Conservation (phyloP, 768 basidiomycete genomes). For the Leccinum broughii region DNA sequence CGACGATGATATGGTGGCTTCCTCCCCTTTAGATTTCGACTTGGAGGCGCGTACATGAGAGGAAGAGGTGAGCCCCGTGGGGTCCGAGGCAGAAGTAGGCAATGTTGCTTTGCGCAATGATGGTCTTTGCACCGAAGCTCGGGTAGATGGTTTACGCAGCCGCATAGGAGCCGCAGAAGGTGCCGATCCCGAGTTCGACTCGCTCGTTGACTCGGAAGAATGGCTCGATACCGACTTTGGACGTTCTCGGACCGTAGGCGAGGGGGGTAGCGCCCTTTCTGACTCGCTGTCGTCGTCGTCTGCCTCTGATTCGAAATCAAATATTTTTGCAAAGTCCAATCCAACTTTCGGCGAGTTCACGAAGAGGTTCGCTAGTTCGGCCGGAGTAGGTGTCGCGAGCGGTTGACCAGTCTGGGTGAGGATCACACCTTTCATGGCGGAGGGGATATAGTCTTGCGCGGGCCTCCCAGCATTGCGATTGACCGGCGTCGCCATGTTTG, state of each 20-base stretch:
- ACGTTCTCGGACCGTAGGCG: slow-evolving; percentile 48
- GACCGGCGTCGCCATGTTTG: slow-evolving; percentile 51
- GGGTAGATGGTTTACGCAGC: slow-evolving; percentile 57
- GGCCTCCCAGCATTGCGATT: slow-evolving; percentile 36
- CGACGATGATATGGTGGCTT: not conserved
- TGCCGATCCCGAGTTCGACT: slow-evolving; percentile 22
- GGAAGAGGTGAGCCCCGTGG: slow-evolving; percentile 32
- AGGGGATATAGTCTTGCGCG: slow-evolving; percentile 34
- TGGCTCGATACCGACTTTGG: slow-evolving; percentile 30
- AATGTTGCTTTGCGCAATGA: slow-evolving; percentile 23
- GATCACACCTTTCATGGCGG: slow-evolving; percentile 77
- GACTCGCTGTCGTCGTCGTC: slow-evolving; percentile 34
- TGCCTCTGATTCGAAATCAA: slow-evolving; percentile 52
- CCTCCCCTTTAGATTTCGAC: slow-evolving; percentile 6
- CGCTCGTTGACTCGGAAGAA: slow-evolving; percentile 30
- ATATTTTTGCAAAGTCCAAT: slow-evolving; percentile 76
- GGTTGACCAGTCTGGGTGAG: slow-evolving; percentile 77
- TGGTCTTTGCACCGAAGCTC: slow-evolving; percentile 39
- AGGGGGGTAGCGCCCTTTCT: slow-evolving; percentile 40
- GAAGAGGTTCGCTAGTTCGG: slow-evolving; percentile 66
- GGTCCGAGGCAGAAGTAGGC: slow-evolving; percentile 43
- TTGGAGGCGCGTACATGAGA: slow-evolving; percentile 22
- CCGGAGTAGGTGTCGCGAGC: slow-evolving; percentile 68
- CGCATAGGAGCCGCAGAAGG: slow-evolving; percentile 43
- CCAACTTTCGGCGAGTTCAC: slow-evolving; percentile 68